These are phyloP conservation scores for Albatrellus sp. DNA, from an alignment of 1,284 basidiomycete species.

Conservation along the genomic window DNA sequence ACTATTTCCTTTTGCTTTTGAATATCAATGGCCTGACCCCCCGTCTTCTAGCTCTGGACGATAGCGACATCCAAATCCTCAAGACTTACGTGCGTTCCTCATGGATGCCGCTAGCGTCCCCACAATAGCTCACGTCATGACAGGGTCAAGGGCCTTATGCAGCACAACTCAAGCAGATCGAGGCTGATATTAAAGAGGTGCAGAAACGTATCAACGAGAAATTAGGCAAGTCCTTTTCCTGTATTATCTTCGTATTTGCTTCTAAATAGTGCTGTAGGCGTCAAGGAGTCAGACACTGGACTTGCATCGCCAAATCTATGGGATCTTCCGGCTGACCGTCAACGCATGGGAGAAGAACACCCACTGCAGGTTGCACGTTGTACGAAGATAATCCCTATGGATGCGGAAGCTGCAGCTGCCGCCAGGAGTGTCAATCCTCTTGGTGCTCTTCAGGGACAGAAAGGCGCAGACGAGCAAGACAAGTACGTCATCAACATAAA, in stretches of 20 bases:
- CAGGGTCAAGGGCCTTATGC: slow-evolving; percentile 99
- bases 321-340: slow-evolving; percentile 83
- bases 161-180: slow-evolving; percentile 76
- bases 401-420: slow-evolving; percentile 58
- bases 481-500: slow-evolving; percentile 99
- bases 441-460: slow-evolving; percentile 73
- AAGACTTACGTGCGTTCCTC: slow-evolving; percentile 82
- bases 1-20: background rate
- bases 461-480: slow-evolving; percentile 91
- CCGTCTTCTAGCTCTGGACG: slow-evolving; percentile 69
- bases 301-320: slow-evolving; percentile 94
- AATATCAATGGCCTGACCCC: slow-evolving; percentile 8
- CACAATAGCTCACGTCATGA: slow-evolving; percentile 10
- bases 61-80: slow-evolving; percentile 97
- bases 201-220: slow-evolving; percentile 97
- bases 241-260: background rate
- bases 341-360: slow-evolving; percentile 87
- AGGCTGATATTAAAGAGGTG: slow-evolving; percentile 90
- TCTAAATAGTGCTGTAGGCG: slow-evolving; percentile 34
- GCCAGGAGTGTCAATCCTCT: slow-evolving; percentile 61
- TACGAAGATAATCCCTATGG: slow-evolving; percentile 92
- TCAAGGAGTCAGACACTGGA: slow-evolving; percentile 98
- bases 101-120: slow-evolving; percentile 3
- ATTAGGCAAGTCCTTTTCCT: slow-evolving; percentile 47
- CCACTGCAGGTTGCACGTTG: slow-evolving; percentile 95